These are phyloP conservation scores for Murraya koenigii DNA, from an alignment of 345 rosid species.

Conservation along the genomic window DNA sequence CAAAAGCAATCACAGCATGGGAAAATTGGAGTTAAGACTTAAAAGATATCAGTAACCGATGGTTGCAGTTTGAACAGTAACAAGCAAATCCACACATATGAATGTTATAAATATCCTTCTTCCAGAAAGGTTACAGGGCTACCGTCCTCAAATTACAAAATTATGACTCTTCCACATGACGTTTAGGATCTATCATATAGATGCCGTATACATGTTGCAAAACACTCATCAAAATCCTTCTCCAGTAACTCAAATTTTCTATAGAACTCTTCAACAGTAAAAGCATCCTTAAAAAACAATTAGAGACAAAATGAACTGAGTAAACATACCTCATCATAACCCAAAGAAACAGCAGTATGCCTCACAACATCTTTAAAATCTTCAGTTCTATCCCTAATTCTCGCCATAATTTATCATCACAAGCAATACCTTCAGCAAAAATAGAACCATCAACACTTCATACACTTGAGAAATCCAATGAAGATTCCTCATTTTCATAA, in stretches of 20 bases:
- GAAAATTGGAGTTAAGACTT: background rate
- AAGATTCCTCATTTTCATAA: background rate
- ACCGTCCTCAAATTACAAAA: too few species aligned
- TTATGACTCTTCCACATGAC: background rate
- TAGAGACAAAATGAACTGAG: background rate
- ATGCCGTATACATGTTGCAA: background rate
- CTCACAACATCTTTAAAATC: conserved; percentile 85
- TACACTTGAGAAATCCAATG: background rate
- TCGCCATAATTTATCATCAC: conserved; percentile 45
- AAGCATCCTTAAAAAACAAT: background rate
- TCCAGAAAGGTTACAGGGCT: background rate
- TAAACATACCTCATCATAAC: conserved; percentile 60
- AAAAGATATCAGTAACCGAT: background rate
- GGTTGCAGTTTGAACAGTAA: background rate
- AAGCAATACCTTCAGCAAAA: conserved; percentile 1
- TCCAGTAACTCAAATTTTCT: background rate
- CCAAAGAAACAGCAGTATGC: conserved; percentile 52
- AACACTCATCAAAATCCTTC: background rate
- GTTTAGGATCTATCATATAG: background rate
- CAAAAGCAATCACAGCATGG: background rate
- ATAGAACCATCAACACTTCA: background rate
- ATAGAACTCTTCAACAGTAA: background rate
- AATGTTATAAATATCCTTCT: background rate
- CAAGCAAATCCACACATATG: background rate
- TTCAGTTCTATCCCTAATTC: conserved; percentile 71